A percentile compares a stretch with the other conserved stretches of the same genome.
Conservation (phyloP, 2,329 filamentous ascomycete genomes). For the Pseudonectria foliicola region DNA sequence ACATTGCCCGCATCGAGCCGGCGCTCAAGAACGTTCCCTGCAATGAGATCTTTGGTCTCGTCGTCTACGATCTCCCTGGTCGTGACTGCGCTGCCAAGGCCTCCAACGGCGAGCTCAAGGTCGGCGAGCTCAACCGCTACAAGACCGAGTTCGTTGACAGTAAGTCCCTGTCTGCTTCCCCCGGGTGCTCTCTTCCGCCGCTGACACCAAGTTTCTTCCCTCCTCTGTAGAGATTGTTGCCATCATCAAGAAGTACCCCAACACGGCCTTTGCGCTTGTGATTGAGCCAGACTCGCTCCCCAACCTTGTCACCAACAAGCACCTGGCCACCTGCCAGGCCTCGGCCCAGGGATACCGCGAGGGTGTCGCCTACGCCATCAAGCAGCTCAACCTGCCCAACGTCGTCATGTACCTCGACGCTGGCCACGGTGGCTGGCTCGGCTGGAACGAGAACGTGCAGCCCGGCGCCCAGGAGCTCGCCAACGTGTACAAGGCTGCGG, state of each 20-base stretch:
- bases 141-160: constrained; percentile 48
- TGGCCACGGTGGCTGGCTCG: constrained; percentile 52
- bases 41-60: constrained; percentile 41
- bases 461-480: constrained; percentile 42
- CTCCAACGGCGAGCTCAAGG: constrained; percentile 49
- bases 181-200: too few relatives aligned
- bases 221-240: constrained; percentile 3
- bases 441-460: constrained; percentile 47
- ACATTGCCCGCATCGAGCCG: constrained; percentile 38
- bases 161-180: too few relatives aligned
- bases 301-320: constrained; percentile 51
- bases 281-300: constrained; percentile 52
- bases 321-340: constrained; percentile 41
- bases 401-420: constrained; percentile 53
- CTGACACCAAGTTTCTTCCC: too few relatives aligned
- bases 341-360: constrained; percentile 43
- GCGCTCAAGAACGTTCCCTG: constrained; percentile 38
- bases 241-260: constrained; percentile 35
- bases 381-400: constrained; percentile 45
- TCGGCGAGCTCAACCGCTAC: constrained; percentile 46
- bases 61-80: constrained; percentile 52
- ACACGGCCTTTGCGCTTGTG: constrained; percentile 37
- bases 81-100: constrained; percentile 51
- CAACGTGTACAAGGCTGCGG: constrained; percentile 41
- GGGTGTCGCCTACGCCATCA: constrained; percentile 44